Percentiles rank a stretch among this genome's conserved stretches.
Evolutionary conservation across 169 alveolate genomes (phyloP).

Genomic region (Babesia gibsoni): DNA sequence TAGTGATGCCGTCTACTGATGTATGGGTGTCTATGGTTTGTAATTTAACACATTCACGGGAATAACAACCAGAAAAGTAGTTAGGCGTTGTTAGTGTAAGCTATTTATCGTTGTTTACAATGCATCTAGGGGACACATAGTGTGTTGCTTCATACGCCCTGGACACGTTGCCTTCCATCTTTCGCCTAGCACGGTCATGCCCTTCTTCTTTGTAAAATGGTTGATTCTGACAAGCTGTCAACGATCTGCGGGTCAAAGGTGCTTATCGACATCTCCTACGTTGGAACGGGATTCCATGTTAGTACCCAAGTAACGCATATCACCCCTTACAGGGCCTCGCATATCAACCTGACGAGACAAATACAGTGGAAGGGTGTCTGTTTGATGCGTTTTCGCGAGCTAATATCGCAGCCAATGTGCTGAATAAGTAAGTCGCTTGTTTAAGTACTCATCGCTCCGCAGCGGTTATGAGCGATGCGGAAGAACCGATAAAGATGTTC

Average conservation of each 20-base stretch:
- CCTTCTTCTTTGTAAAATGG: too few species aligned
- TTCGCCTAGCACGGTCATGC: too few species aligned
- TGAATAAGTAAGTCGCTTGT: background rate
- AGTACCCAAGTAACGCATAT: background rate
- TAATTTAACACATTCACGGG: too few species aligned
- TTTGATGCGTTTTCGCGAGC: slow-evolving; percentile 17
- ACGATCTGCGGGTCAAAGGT: slow-evolving; percentile 22
- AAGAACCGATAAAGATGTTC: slow-evolving; percentile 29
- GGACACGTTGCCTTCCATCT: too few species aligned
- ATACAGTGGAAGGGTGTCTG: slow-evolving; percentile 37
- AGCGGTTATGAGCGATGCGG: slow-evolving; percentile 42
- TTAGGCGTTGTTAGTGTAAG: too few species aligned
- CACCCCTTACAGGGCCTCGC: slow-evolving; percentile 14
- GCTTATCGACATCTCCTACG: slow-evolving; percentile 32
- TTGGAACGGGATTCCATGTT: slow-evolving; percentile 40
- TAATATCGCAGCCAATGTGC: slow-evolving; percentile 8
- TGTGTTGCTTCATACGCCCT: too few species aligned
- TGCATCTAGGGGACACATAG: too few species aligned
- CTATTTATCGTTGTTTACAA: too few species aligned
- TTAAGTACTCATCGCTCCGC: background rate
- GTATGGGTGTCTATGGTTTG: too few species aligned
- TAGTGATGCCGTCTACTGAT: too few species aligned
- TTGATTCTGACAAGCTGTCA: too few species aligned
- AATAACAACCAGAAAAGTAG: too few species aligned
- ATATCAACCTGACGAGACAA: slow-evolving; percentile 24